Conservation (phyloP, 2,329 filamentous ascomycete species). For the Tolypocladium sp. region DNA sequence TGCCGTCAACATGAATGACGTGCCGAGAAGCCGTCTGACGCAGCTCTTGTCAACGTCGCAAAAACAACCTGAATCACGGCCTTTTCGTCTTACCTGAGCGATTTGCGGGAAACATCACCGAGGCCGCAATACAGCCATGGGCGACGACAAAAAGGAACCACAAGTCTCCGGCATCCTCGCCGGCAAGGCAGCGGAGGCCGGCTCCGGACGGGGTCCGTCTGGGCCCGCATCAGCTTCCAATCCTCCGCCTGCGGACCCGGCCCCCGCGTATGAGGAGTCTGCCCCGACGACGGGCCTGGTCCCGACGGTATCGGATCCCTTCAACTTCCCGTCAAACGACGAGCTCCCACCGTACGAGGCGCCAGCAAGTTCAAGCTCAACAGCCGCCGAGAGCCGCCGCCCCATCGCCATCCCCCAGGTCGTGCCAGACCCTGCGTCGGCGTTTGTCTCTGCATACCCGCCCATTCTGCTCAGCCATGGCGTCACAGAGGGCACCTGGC, state of each 20-base stretch:
- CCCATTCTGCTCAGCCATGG: conserved; percentile 27
- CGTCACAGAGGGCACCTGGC: conserved; percentile 24
- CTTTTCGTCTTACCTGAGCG: too few species aligned
- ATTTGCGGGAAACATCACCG: neutral
- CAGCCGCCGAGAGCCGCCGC: conserved; percentile 4
- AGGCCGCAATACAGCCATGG: neutral
- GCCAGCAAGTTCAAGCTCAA: neutral
- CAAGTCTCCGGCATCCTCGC: neutral
- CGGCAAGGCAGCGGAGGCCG: neutral
- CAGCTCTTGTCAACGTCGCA: neutral
- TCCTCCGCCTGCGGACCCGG: neutral
- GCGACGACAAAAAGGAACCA: neutral
- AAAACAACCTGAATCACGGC: neutral
- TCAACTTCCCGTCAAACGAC: conserved; percentile 26
- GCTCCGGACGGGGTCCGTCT: neutral
- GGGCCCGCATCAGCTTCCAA: neutral
- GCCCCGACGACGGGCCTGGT: neutral
- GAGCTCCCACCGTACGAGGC: conserved; percentile 19
- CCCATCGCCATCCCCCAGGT: conserved; percentile 33
- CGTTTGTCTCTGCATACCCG: conserved; percentile 29
- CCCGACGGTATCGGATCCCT: conserved; percentile 17
- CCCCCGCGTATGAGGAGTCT: conserved; percentile 5
- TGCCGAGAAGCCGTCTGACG: neutral
- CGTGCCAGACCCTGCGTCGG: conserved; percentile 20
- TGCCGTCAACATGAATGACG: neutral